These are phyloP conservation scores for Magnusiomyces paraingens DNA, from an alignment of 1,139 yeast species.

Conservation along the genomic window DNA sequence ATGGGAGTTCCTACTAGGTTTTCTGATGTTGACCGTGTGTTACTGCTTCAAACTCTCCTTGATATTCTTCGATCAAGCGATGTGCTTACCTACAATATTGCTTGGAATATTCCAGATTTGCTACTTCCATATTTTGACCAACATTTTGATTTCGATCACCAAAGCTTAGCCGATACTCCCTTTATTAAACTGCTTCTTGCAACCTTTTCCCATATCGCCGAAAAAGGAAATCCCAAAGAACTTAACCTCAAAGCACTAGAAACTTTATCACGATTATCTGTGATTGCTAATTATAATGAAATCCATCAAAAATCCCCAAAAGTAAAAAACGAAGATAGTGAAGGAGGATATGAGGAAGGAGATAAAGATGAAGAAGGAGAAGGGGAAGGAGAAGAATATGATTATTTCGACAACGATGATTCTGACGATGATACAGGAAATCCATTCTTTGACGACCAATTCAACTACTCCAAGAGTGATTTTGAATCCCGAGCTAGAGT, in stretches of 20 bases:
- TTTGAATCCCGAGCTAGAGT: neutral
- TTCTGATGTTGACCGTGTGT: conserved; percentile 44
- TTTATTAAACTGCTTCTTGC: conserved; percentile 36
- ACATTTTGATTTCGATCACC: conserved; percentile 23
- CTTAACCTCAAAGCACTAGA: conserved; percentile 65
- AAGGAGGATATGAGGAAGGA: conserved; percentile 9
- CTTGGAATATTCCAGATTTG: conserved; percentile 81
- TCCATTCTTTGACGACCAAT: too few relatives aligned
- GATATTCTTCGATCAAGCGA: conserved; percentile 35
- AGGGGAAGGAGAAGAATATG: conserved; percentile 6
- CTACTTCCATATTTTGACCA: conserved; percentile 38
- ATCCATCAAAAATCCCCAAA: neutral
- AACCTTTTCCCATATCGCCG: conserved; percentile 54
- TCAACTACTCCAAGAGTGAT: too few relatives aligned
- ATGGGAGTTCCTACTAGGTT: conserved; percentile 45
- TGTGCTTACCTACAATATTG: conserved; percentile 58
- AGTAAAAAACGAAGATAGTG: conserved; percentile 17
- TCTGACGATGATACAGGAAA: conserved; percentile 10
- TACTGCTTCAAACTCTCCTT: conserved; percentile 39
- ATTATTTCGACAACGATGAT: conserved; percentile 10
- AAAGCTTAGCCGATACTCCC: conserved; percentile 22
- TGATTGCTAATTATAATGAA: conserved; percentile 23
- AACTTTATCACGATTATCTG: conserved; percentile 38
- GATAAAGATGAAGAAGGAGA: conserved; percentile 22
- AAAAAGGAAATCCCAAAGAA: conserved; percentile 73